Conservation (phyloP, 148 eudicot species). For the Camellia granthamiana region DNA sequence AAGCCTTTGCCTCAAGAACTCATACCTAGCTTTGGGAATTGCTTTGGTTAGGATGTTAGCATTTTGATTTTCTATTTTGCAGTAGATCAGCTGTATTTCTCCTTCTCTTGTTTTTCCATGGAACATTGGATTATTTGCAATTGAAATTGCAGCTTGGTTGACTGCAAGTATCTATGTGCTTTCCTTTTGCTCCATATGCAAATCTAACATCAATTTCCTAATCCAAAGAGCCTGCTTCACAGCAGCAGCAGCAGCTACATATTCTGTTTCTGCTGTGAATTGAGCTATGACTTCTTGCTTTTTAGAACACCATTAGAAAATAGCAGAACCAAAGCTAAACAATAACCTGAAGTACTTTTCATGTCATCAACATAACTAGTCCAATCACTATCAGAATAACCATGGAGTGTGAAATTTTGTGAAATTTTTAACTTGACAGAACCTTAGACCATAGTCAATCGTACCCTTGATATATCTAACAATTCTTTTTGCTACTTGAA, state of each 20-base stretch:
- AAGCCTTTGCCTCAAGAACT: no score
- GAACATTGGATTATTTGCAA: background rate
- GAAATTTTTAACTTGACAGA: background rate
- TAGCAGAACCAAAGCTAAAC: background rate
- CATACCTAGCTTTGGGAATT: no score
- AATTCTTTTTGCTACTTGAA: background rate
- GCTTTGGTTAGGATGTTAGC: no score
- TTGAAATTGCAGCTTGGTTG: background rate
- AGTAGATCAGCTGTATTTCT: no score
- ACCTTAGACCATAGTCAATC: background rate
- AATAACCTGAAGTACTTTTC: background rate
- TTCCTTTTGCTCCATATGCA: background rate
- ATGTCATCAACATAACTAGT: background rate
- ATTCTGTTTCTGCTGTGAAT: background rate
- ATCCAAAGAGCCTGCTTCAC: background rate
- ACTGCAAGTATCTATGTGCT: background rate
- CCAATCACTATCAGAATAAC: background rate
- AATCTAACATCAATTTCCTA: background rate
- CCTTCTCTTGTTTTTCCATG: background rate
- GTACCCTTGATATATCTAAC: background rate
- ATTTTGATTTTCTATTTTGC: no score
- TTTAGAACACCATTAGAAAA: background rate
- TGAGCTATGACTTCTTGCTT: background rate
- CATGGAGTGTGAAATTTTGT: background rate
- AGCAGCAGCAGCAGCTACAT: no score